phyloP scores from a whole-genome alignment of 257 asterid genomes.

The Solanum chiquidenum region DNA sequence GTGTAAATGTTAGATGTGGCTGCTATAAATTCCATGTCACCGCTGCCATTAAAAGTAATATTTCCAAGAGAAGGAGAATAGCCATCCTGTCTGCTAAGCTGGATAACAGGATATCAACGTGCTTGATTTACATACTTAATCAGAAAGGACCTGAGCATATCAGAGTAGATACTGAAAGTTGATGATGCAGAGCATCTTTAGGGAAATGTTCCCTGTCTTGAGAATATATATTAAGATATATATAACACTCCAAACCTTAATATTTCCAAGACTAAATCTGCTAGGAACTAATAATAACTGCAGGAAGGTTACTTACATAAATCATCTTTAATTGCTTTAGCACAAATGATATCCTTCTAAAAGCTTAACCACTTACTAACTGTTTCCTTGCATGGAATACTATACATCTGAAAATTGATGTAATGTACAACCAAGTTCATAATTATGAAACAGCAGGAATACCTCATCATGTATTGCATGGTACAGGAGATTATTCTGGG shows the following conservation, averaged over 20 bases:
- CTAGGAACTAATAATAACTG: not conserved
- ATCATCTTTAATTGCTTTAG: not conserved
- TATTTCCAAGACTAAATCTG: not conserved
- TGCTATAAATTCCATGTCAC: not conserved
- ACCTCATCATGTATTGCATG: constrained; percentile 38
- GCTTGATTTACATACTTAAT: not conserved
- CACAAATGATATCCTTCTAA: not conserved
- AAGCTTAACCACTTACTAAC: not conserved
- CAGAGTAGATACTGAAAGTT: not conserved
- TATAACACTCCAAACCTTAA: not conserved
- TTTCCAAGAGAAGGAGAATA: not conserved
- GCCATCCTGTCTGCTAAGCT: not conserved
- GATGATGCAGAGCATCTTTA: not conserved
- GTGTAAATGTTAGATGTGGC: not conserved
- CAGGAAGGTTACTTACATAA: not conserved
- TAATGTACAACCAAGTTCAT: not conserved
- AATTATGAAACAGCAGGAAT: constrained; percentile 8
- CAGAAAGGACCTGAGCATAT: not conserved
- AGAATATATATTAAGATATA: too few relatives aligned
- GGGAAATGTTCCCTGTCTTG: not conserved
- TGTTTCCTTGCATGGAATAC: not conserved
- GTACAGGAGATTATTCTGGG: constrained; percentile 42
- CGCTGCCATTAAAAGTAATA: not conserved
- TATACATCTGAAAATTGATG: not conserved
- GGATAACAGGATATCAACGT: not conserved